Evolutionary conservation across 2,329 filamentous ascomycete species (phyloP), one percentile per base, ranked within the genome.

Genomic region (Fusarium cyanostomum): DNA sequence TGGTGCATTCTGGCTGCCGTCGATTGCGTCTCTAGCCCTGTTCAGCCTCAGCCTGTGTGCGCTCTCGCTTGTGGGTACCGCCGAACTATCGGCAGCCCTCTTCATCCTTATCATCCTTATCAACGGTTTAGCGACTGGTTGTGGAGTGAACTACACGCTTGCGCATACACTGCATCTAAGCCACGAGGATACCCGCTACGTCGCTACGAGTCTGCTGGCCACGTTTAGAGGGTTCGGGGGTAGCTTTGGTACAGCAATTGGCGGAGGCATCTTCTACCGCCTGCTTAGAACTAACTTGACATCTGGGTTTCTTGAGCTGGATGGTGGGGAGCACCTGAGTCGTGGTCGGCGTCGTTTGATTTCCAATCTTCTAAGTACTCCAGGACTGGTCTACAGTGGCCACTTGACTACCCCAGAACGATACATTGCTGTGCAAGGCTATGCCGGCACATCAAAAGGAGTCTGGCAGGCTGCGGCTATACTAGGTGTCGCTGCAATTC

Each of bases 211-310:
- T 11, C 80, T 96, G 37, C 77, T 94, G 5, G 86, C 89, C 26
- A 96, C 92, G 1, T 94, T 94, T 76, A 84, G 92, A 5, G 91
- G 91, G 6, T 94, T 95, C 63, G 90, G 91, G 0, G 91, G 91
- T 12, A 90, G 87, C 48, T 95, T 96, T 68, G 92, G 92, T 3
- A 90, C 89, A 1, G 87, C 92, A 0, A 89, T 94, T 43, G 91
- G 91, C 3, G 92, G 92, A 3, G 92, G 92, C 0, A 80, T 91
- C 50, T 94, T 94, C 72, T 81, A 84, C 35, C 84, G 91, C 6
- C 80, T 86, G 2, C 75, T 94, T 28, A 79, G 82, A 41, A 75
- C 68, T 3, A 78, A 80, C 0, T 79, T 94, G 2, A 78, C 81
- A n/a, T 68, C 75, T 0, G 85, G 86, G 0, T 92, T 92, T 64